Base-by-base conservation (phyloP, 768 basidiomycete genomes). In the Termitomyces sp. region DNA sequence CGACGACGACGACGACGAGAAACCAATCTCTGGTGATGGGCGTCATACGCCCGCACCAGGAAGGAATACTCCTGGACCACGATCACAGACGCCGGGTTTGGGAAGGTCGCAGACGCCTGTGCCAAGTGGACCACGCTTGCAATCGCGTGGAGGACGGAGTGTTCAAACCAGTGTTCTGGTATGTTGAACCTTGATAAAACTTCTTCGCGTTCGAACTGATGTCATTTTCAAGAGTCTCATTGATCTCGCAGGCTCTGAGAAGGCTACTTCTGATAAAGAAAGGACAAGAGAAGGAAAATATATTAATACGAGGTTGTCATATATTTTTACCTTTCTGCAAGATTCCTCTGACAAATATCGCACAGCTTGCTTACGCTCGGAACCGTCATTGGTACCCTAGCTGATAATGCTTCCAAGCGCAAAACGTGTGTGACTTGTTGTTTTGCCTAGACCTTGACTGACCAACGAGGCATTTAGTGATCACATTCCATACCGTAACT, bases 181-280 rank as follows among this genome's bases (percentile, higher is more conserved):
- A 48, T 12, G 31, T 87, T 54, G 56, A 80, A 70, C 3, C n/a
- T 53, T 60, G 41, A 33, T 48, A 8, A 8, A 18, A 18, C 26
- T 36, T 45, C 8, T 36, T 31, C 51, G 41, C 31, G 18, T 20
- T n/a, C 31, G 26, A 18, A 16, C 52, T 60, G 49, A 58, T 55
- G 22, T 54, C 48, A 57, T 45, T 37, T 9, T 59, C 3, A 62
- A 94, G 90, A 94, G 89, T 69, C 76, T 97, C 49, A 97, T 97
- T 58, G 94, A 99, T 78, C 78, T 99, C 12, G 97, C 97, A 51
- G 97, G 97, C 4, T 96, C 94, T 0, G 97, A 99, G 69, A 93
- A 88, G 68, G 96, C 95, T 0, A 98, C 95, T 0, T 91, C 90
- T 1, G 93, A 95, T 70, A 96, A 95, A 69, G 94, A 98, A 57